phyloP scores from a whole-genome alignment of 2,329 filamentous ascomycete genomes.

The Fusarium sp. region DNA sequence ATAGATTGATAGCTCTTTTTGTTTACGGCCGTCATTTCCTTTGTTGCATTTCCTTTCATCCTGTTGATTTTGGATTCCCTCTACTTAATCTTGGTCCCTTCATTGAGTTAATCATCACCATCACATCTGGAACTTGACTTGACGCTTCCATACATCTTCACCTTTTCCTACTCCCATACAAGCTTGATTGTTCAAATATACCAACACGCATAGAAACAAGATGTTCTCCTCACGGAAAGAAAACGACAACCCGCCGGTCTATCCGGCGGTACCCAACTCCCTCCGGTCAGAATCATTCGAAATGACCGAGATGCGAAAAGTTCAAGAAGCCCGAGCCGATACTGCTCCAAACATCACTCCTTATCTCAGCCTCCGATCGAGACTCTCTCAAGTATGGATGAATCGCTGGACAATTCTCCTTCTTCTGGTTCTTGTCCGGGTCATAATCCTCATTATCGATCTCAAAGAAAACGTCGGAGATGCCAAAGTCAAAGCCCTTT shows the following conservation, averaged over 20 bases:
- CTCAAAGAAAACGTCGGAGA: constrained; percentile 80
- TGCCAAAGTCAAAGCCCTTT: constrained; percentile 84
- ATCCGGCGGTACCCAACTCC: constrained; percentile 55
- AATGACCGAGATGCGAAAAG: constrained; percentile 50
- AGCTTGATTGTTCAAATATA: constrained; percentile 36
- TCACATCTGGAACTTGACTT: constrained; percentile 10
- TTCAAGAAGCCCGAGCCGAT: constrained; percentile 57
- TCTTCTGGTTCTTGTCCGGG: constrained; percentile 83
- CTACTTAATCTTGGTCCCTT: constrained; percentile 33
- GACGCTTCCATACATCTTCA: constrained; percentile 17
- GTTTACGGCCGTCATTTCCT: constrained; percentile 34
- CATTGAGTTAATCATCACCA: constrained; percentile 28
- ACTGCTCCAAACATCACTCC: constrained; percentile 82
- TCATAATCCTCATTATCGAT: constrained; percentile 79
- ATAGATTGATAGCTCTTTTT: constrained; percentile 37
- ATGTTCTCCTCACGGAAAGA: constrained; percentile 55
- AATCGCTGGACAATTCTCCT: constrained; percentile 96
- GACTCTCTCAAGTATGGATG: constrained; percentile 96
- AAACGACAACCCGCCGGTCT: constrained; percentile 48
- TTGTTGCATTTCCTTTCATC: constrained; percentile 39
- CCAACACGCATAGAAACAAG: constrained; percentile 50
- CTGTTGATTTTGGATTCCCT: constrained; percentile 19
- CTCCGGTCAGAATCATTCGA: constrained; percentile 55
- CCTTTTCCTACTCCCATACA: constrained; percentile 20
- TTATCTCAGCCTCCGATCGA: constrained; percentile 89